Evolutionary conservation across 352 stramenopile species (phyloP), one percentile per base, ranked within the genome.

Genomic region (Lagenidium giganteum): DNA sequence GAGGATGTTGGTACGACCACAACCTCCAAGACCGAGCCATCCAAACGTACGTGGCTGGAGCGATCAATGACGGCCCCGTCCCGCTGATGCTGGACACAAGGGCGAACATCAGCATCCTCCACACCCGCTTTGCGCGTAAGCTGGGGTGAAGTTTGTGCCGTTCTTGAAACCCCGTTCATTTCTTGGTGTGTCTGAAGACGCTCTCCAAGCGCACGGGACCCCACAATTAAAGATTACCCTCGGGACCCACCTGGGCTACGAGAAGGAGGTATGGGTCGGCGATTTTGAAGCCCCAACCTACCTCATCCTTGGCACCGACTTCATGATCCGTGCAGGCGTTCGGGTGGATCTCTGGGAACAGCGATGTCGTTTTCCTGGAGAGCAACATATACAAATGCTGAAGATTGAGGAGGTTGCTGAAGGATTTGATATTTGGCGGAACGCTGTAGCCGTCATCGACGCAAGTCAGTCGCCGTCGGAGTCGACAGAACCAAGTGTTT

Each of bases 51-150:
- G 42, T 49, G 3, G 4, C 18, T 21, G 42, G 42, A 17, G 29
- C 42, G 8, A 16, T 49, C 29, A 40, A 49, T 23, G 29, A 40
- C 20, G 31, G 31, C 17, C 16, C 12, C 7, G 12, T 49, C 5
- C 42, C 42, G 20, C 13, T 39, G 8, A 39, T 49, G 29, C 23
- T 49, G 21, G 28, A 49, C 42, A 49, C 42, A 13, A 30, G 42
- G 18, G 42, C 42, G 16, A 49, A 49, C 29, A 34, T 49, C 24
- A 49, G 42, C 17, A 38, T 49, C 29, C 22, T 49, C 12, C 29
- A 49, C 24, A 8, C n/a, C 6, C 22, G 35, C 22, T 25, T 50
- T 20, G 35, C 26, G 18, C 28, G 25, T 8, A 11, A 23, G 25
- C 18, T 47, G 3, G 39, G 26, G 5, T n/a, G 33, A 5, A 28